Percentiles rank a stretch among this genome's conserved stretches.
phyloP scores from a whole-genome alignment of 106 monocot species.

The Acorus calamus region DNA sequence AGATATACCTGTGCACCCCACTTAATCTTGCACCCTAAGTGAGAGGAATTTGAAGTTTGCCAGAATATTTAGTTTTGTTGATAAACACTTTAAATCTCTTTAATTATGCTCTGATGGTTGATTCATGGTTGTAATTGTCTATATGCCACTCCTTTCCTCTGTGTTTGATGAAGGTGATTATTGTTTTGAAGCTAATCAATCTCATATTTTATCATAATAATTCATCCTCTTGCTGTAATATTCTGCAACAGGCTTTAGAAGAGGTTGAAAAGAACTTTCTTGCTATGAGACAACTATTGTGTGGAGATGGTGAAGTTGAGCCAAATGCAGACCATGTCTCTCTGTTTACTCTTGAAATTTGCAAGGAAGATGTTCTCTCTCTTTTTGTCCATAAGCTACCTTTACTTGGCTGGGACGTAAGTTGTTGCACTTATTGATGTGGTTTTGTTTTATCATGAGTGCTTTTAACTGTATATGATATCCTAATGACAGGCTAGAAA shows the following conservation, averaged over 20 bases:
- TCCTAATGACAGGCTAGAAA: constrained; percentile 63
- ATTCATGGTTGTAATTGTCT: too few species aligned
- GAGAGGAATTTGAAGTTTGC: too few species aligned
- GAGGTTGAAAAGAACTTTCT: constrained; percentile 79
- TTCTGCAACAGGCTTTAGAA: constrained; percentile 59
- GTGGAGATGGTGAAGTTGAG: constrained; percentile 79
- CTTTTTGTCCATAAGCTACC: constrained; percentile 89
- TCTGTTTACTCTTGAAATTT: constrained; percentile 76
- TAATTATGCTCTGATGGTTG: too few species aligned
- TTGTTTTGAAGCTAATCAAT: neutral
- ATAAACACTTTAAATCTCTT: too few species aligned
- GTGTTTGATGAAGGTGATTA: neutral
- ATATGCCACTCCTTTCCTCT: too few species aligned
- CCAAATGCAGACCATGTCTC: constrained; percentile 61
- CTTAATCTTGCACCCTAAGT: too few species aligned
- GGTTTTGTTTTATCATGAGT: neutral
- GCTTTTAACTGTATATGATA: constrained; percentile 3
- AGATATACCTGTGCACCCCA: too few species aligned
- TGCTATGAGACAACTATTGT: constrained; percentile 68
- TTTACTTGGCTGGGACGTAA: constrained; percentile 82
- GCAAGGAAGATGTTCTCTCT: constrained; percentile 89
- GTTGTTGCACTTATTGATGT: constrained; percentile 11
- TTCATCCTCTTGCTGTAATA: neutral
- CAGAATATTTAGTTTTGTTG: too few species aligned
- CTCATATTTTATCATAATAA: neutral